Evolutionary conservation across 148 eudicot genomes (phyloP), one percentile per base, ranked within the genome.

Genomic region (Drosera capensis): DNA sequence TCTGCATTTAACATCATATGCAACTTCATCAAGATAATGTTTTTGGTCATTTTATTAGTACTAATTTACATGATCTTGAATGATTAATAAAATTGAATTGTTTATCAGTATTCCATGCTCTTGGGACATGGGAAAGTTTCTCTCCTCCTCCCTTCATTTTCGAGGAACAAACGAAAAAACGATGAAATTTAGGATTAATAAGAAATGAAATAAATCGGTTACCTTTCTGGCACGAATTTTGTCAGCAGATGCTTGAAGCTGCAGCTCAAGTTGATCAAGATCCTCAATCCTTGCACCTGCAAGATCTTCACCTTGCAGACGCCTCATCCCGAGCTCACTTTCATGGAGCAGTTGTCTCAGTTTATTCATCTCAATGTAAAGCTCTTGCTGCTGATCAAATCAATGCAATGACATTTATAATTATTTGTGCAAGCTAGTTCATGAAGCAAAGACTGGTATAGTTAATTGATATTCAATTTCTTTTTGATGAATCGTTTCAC

Each of bases 201-300:
- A n/a, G n/a, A n/a, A n/a, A n/a, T n/a, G n/a, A 18, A 11, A 15
- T 19, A 25, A 1, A 54, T 14, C 7, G 29, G 21, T 3, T 50
- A 86, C 96, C 84, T 87, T 87, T 46, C 88, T 52, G 25, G 88
- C 68, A 22, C 96, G 79, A 44, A 87, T 67, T 41, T 70, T 63
- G 19, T 55, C 57, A 14, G 79, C 46, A 8, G 96, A 70, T 20
- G 52, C 48, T 17, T 87, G 82, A 2, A 87, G 66, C 42, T 71
- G 71, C 1, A 63, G 70, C 41, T 82, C 88, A 6, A 70, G 88
- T 36, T 70, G 65, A 43, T 46, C 52, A 46, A 87, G 45, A 8
- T 79, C 88, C 8, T 79, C 74, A 9, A 56, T 63, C 18, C 62
- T 66, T 4, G 59, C 70, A 25, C 69, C 59, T 7, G 51, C 64